phyloP scores from a whole-genome alignment of 257 asterid species.

The Asclepias syriaca region DNA sequence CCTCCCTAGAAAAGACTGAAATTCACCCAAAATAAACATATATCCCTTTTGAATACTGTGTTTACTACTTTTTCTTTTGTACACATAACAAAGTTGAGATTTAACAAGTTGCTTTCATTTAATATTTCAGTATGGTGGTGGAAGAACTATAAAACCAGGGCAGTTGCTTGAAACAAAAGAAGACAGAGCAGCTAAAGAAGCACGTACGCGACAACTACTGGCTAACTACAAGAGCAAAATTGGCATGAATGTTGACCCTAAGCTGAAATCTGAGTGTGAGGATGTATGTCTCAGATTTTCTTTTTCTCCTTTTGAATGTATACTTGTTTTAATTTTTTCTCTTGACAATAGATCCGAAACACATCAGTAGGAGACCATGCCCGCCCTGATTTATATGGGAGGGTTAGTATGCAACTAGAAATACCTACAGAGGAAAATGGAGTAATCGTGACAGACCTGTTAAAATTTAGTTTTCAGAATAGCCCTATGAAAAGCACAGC shows the following conservation, averaged over 20 bases:
- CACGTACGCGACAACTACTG: constrained; percentile 63
- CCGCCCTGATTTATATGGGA: background rate
- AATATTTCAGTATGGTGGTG: constrained; percentile 75
- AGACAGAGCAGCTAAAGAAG: constrained; percentile 67
- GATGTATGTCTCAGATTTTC: constrained; percentile 32
- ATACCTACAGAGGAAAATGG: too few species aligned
- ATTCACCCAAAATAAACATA: too few species aligned
- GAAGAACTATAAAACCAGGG: constrained; percentile 82
- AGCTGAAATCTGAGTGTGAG: constrained; percentile 69
- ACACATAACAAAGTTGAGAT: too few species aligned
- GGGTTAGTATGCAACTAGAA: background rate
- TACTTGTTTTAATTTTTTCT: background rate
- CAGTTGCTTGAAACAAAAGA: constrained; percentile 74
- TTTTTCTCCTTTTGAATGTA: background rate
- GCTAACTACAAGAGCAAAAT: constrained; percentile 60
- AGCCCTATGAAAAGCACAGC: background rate
- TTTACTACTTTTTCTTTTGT: too few species aligned
- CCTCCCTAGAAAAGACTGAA: too few species aligned
- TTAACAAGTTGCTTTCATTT: background rate
- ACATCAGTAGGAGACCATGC: background rate
- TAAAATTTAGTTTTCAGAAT: background rate
- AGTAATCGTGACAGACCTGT: background rate
- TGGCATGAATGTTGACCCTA: constrained; percentile 66
- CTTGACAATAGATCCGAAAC: background rate
- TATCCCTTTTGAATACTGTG: too few species aligned